A percentile compares a stretch with the other conserved stretches of the same genome.
Conservation (phyloP, 148 eudicot species). For the Polygonum aviculare region DNA sequence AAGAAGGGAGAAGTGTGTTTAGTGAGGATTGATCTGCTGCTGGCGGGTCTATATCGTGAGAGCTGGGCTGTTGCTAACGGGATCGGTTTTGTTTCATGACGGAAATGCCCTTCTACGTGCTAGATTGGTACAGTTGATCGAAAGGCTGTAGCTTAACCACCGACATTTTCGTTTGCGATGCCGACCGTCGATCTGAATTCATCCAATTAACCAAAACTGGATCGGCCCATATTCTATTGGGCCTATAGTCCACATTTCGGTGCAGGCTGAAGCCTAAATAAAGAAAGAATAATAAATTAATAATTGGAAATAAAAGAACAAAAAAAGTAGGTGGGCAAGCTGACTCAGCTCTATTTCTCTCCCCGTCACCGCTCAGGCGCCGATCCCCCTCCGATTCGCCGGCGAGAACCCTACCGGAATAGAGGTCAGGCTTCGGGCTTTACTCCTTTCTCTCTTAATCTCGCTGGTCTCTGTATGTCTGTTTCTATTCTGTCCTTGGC, state of each 20-base stretch:
- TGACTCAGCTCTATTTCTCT: background rate
- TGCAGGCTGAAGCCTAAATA: background rate
- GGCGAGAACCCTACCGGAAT: background rate
- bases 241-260: no score
- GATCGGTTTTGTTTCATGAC: background rate
- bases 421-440: background rate
- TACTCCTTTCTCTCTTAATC: background rate
- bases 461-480: background rate
- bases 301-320: background rate
- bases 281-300: background rate
- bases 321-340: background rate
- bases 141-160: background rate
- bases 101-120: background rate
- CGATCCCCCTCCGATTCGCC: background rate
- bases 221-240: background rate
- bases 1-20: background rate
- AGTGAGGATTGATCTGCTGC: background rate
- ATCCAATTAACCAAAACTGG: background rate
- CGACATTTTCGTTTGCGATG: background rate
- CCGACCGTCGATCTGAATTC: background rate
- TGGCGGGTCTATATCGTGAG: conserved; percentile 1
- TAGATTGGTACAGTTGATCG: background rate
- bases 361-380: conserved; percentile 3
- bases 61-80: background rate
- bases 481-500: background rate